Evolutionary conservation across 345 rosid species (phyloP).

Genomic region (Barbarea vulgaris): DNA sequence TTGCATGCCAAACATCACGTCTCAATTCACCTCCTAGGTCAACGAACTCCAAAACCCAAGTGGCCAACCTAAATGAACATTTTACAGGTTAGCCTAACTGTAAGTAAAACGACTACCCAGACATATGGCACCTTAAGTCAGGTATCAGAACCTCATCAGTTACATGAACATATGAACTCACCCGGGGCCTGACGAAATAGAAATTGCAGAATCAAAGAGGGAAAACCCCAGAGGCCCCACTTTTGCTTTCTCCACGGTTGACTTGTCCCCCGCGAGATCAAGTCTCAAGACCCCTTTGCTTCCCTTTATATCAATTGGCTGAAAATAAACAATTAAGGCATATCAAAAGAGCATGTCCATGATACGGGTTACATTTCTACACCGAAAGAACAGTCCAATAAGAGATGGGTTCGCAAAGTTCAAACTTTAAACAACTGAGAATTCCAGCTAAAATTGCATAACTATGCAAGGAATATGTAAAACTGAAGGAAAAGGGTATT

Average conservation of each 20-base stretch:
- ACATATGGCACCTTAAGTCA: background rate
- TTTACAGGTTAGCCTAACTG: conserved; percentile 21
- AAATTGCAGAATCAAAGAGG: conserved; percentile 88
- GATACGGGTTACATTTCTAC: conserved; percentile 12
- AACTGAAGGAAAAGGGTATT: background rate
- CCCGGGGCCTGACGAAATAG: conserved; percentile 69
- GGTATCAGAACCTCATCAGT: conserved; percentile 6
- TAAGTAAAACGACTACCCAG: conserved; percentile 1
- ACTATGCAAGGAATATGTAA: background rate
- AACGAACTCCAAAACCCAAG: conserved; percentile 93
- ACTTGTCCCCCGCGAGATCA: conserved; percentile 66
- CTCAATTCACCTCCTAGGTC: conserved; percentile 94
- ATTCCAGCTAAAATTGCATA: conserved; percentile 12
- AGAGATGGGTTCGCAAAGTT: background rate
- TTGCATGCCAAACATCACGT: conserved; percentile 95
- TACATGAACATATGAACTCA: conserved; percentile 47
- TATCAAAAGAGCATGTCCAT: conserved; percentile 4
- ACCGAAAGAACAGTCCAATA: background rate
- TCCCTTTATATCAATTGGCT: conserved; percentile 67
- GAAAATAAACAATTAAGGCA: conserved; percentile 28
- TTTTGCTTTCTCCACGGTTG: conserved; percentile 72
- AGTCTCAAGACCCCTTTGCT: conserved; percentile 61
- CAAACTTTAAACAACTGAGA: background rate
- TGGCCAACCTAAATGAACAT: conserved; percentile 56
- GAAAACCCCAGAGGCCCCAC: conserved; percentile 88